These are phyloP conservation scores for Kwoniella newhampshirensis DNA, from an alignment of 768 basidiomycete genomes.

Conservation along the genomic window DNA sequence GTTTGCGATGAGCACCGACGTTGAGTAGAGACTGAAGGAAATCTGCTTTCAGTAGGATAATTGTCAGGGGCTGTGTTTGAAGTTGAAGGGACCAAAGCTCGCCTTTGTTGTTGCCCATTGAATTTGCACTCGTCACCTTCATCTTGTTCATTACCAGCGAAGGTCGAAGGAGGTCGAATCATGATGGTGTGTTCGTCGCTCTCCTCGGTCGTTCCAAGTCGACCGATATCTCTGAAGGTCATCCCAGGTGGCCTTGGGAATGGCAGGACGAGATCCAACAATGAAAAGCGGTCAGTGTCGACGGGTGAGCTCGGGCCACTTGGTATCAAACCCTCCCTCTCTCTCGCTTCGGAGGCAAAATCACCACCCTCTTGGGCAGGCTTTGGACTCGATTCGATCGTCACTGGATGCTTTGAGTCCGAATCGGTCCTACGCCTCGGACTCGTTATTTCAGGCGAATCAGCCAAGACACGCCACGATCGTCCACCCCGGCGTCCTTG, in stretches of 20 bases:
- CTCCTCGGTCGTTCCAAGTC: background rate
- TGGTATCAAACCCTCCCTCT: slow-evolving; percentile 4
- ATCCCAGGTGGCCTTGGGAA: slow-evolving; percentile 21
- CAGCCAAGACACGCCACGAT: no score
- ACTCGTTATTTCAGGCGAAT: no score
- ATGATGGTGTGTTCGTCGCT: slow-evolving; percentile 10
- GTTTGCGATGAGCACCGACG: slow-evolving; percentile 4
- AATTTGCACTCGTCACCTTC: no score
- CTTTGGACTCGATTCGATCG: no score
- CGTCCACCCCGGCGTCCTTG: no score
- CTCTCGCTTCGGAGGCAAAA: slow-evolving; percentile 1
- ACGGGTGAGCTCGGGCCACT: slow-evolving; percentile 24
- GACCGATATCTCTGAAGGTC: background rate
- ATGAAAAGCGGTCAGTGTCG: slow-evolving; percentile 21
- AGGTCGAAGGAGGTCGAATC: slow-evolving; percentile 4
- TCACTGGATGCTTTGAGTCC: no score
- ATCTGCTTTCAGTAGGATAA: slow-evolving; percentile 16
- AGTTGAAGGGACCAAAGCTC: no score
- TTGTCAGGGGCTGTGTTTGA: slow-evolving; percentile 8
- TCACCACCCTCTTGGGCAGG: no score
- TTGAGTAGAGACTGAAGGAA: slow-evolving; percentile 17
- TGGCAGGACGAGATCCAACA: slow-evolving; percentile 6
- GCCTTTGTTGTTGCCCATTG: no score
- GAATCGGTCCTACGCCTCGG: no score
- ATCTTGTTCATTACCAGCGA: background rate